These are phyloP conservation scores for Tieghemiomyces parasiticus DNA, from an alignment of 192 early-diverging fungal genomes.

Conservation along the genomic window DNA sequence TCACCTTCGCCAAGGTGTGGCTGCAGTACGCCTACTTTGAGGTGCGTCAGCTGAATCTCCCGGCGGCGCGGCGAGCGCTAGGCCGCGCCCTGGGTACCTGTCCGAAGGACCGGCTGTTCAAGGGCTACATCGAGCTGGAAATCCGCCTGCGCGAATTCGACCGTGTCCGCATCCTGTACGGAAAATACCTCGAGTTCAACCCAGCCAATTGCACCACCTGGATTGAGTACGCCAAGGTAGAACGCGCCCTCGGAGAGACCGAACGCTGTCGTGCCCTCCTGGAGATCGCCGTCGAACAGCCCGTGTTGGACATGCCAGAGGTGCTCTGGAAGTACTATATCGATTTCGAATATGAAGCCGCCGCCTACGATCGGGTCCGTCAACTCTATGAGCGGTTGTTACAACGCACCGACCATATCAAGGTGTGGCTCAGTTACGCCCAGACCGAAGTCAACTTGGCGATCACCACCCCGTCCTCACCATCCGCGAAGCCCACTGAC, in stretches of 20 bases:
- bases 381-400: slow-evolving; percentile 73
- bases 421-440: slow-evolving; percentile 92
- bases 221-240: slow-evolving; percentile 94
- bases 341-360: slow-evolving; percentile 79
- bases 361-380: slow-evolving; percentile 64
- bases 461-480: slow-evolving; percentile 34
- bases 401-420: slow-evolving; percentile 81
- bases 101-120: slow-evolving; percentile 85
- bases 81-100: slow-evolving; percentile 77
- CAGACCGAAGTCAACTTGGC: slow-evolving; percentile 69
- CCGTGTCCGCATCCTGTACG: slow-evolving; percentile 74
- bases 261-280: slow-evolving; percentile 79
- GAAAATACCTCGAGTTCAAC: slow-evolving; percentile 83
- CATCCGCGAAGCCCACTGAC: no score
- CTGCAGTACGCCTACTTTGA: slow-evolving; percentile 86
- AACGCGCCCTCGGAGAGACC: slow-evolving; percentile 66
- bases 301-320: slow-evolving; percentile 92
- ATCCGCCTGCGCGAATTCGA: slow-evolving; percentile 88
- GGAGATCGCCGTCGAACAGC: slow-evolving; percentile 81
- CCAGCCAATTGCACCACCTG: slow-evolving; percentile 80
- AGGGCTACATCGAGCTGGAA: slow-evolving; percentile 94
- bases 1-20: slow-evolving; percentile 99
- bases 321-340: slow-evolving; percentile 97
- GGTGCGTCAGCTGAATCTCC: slow-evolving; percentile 58
- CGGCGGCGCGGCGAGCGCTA: slow-evolving; percentile 57